These are phyloP conservation scores for Candida endomychidarum DNA, from an alignment of 805 yeast species.

Conservation along the genomic window DNA sequence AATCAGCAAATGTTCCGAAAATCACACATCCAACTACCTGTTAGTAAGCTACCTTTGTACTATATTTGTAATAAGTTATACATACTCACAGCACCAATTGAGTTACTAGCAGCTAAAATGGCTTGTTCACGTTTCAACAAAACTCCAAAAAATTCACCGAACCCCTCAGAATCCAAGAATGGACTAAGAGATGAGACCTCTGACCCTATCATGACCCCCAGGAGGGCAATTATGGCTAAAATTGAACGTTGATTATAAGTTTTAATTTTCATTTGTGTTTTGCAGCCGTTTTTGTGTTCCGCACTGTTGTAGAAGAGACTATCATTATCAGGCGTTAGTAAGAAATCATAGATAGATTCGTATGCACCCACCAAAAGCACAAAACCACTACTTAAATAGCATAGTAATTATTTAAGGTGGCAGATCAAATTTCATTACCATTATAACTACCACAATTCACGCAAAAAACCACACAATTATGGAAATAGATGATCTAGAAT, in stretches of 20 bases:
- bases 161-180: conserved; percentile 21
- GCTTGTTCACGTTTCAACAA: conserved; percentile 23
- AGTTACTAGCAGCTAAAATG: conserved; percentile 25
- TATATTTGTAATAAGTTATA: conserved; percentile 4
- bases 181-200: conserved; percentile 27
- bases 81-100: conserved; percentile 35
- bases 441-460: no score
- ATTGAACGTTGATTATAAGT: conserved; percentile 20
- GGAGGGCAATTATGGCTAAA: conserved; percentile 22
- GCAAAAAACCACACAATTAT: no score
- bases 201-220: conserved; percentile 29
- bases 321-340: no score
- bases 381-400: not conserved
- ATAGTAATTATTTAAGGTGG: no score
- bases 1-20: conserved; percentile 28
- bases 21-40: conserved; percentile 27
- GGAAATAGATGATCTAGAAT: conserved; percentile 15
- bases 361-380: not conserved
- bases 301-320: not conserved
- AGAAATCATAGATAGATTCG: not conserved
- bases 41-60: conserved; percentile 1
- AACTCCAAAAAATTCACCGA: conserved; percentile 21
- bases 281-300: conserved; percentile 6
- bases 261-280: conserved; percentile 13
- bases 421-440: no score